Evolutionary conservation across 2,329 filamentous ascomycete genomes (phyloP), one percentile per base, ranked within the genome.

Genomic region (Aspergillus fischeri): DNA sequence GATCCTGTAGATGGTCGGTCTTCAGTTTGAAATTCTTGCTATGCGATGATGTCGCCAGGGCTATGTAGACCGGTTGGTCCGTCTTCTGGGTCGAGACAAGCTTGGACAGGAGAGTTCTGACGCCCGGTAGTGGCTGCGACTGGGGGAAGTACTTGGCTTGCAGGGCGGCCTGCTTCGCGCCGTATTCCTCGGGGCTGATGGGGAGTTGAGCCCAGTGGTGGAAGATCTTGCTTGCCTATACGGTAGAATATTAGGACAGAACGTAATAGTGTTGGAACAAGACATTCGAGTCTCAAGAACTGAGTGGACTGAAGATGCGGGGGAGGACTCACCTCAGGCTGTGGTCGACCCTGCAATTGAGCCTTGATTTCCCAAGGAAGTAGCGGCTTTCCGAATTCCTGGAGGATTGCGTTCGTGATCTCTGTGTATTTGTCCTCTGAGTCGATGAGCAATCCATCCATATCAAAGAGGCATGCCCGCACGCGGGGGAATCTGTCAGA

Each of bases 311-410:
- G 29, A 24, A 4, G 41, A 29, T 7, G 14, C 14, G 4, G 60
- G 14, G 32, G 59, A 60, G 10, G 74, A 81, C 28, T 29, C 28
- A 29, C 81, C 66, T 82, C 77, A 0, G 83, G 79, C 24, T 79
- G 80, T 0, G 87, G 86, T 8, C 86, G 81, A 4, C 87, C 87
- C 77, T 90, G 87, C 20, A 97, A 80, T 74, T 91, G 89, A 9
- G 94, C 92, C 80, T 97, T 97, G 77, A 99, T 86, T 60, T 85
- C 86, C 94, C 94, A 97, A 0, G 94, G 93, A n/a, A 97, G 80
- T 14, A 78, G 73, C 1, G 90, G 88, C 51, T 85, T 86, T 67
- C 82, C 83, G 74, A 94, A 91, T 70, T 89, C 86, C 56, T 82
- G 80, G 42, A 99, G 86, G 41, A 97, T 83, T 25, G 85, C 80